phyloP scores from a whole-genome alignment of 305 asterid species.

The Fraxinus platypoda region DNA sequence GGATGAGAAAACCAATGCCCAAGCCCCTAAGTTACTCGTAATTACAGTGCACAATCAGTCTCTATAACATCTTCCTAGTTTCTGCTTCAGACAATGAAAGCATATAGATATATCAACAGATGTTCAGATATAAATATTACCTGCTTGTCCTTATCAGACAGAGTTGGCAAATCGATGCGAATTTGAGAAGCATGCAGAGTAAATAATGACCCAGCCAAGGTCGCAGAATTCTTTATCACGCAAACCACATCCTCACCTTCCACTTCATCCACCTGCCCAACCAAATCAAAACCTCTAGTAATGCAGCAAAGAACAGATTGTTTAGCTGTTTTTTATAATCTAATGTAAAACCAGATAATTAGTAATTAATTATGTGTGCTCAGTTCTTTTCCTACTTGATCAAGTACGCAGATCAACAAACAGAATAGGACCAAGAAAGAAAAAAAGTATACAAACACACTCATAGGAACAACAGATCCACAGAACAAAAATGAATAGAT shows the following conservation, averaged over 20 bases:
- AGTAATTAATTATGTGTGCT: neutral
- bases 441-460: neutral
- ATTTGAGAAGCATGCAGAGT: constrained; percentile 94
- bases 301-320: constrained; percentile 2
- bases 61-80: neutral
- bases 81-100: neutral
- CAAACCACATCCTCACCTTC: constrained; percentile 76
- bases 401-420: neutral
- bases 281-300: constrained; percentile 18
- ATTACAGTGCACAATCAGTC: constrained; percentile 1
- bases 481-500: neutral
- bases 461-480: neutral
- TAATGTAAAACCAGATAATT: neutral
- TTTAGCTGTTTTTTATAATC: neutral
- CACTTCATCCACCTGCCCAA: constrained; percentile 74
- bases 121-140: constrained; percentile 28
- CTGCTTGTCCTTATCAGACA: constrained; percentile 78
- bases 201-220: constrained; percentile 79
- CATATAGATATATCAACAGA: neutral
- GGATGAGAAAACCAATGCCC: constrained; percentile 1
- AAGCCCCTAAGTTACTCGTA: neutral
- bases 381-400: neutral
- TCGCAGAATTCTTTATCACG: constrained; percentile 80
- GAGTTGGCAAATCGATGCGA: constrained; percentile 87
- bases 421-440: neutral